Conservation (phyloP, 164 flowering plant genomes). For the Pachysandra terminalis region DNA sequence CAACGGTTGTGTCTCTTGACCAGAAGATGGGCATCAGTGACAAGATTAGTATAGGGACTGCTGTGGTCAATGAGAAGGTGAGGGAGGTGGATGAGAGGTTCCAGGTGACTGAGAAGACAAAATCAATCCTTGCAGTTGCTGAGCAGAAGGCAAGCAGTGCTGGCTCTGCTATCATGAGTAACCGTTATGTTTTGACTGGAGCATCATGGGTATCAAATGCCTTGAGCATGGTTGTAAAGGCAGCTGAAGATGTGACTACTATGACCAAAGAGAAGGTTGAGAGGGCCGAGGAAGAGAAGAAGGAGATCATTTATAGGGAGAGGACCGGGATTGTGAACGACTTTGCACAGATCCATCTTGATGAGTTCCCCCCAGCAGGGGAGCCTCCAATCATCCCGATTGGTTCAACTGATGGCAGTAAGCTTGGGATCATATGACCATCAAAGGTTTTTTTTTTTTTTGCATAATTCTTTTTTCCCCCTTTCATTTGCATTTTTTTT, state of each 20-base stretch:
- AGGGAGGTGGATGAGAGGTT: slow-evolving; percentile 60
- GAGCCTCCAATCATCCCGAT: slow-evolving; percentile 36
- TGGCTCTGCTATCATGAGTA: slow-evolving; percentile 62
- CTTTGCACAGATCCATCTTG: slow-evolving; percentile 46
- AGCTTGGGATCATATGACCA: slow-evolving; percentile 30
- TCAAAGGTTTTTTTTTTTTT: not conserved
- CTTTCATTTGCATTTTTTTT: not conserved
- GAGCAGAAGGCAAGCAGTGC: slow-evolving; percentile 70
- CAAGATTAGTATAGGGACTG: slow-evolving; percentile 57
- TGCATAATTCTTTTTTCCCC: not conserved
- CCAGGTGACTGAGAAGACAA: slow-evolving; percentile 60
- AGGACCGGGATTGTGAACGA: slow-evolving; percentile 35
- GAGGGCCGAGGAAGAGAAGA: slow-evolving; percentile 71
- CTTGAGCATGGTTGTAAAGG: slow-evolving; percentile 48
- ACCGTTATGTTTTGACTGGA: slow-evolving; percentile 57
- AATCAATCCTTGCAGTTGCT: slow-evolving; percentile 58
- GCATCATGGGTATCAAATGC: slow-evolving; percentile 74
- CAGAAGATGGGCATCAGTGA: slow-evolving; percentile 57
- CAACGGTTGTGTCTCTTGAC: slow-evolving; percentile 61
- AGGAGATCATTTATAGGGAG: slow-evolving; percentile 37
- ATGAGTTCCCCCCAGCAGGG: slow-evolving; percentile 24
- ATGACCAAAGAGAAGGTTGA: slow-evolving; percentile 69
- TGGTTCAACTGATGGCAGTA: slow-evolving; percentile 26
- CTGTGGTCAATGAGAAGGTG: slow-evolving; percentile 58
- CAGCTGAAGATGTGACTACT: slow-evolving; percentile 60